Percentiles rank a stretch among this genome's conserved stretches.
These are phyloP conservation scores for Ambrosia trifida DNA, from an alignment of 129 eudicot genomes.

Conservation along the genomic window DNA sequence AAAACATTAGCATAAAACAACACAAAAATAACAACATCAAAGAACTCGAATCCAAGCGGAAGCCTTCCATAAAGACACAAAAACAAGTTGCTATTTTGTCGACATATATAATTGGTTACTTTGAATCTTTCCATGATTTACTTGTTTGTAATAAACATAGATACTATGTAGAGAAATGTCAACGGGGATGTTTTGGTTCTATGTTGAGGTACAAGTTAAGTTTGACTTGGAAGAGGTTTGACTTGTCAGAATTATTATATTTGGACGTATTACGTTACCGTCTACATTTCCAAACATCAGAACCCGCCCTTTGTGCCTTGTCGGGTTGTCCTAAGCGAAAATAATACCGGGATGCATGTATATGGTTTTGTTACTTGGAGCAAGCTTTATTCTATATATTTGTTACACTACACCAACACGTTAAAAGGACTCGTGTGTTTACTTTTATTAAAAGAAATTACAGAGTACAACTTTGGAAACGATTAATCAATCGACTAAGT, in stretches of 20 bases:
- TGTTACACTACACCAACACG: no score
- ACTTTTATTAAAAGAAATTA: no score
- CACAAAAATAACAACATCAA: neutral
- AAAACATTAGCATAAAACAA: neutral
- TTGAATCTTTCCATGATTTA: neutral
- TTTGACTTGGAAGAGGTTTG: constrained; percentile 39
- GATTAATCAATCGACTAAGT: no score
- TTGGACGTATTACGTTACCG: constrained; percentile 33
- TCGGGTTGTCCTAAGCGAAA: neutral
- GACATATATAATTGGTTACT: neutral
- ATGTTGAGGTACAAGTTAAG: constrained; percentile 40
- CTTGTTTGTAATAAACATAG: constrained; percentile 7
- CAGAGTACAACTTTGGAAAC: no score
- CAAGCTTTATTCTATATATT: no score
- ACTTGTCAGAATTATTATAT: constrained; percentile 40
- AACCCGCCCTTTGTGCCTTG: constrained; percentile 34
- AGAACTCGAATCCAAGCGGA: neutral
- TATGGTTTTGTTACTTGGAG: neutral
- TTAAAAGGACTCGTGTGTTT: no score
- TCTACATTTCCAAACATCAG: constrained; percentile 23
- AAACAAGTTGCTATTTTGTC: neutral
- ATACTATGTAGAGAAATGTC: constrained; percentile 21
- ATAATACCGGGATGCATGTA: neutral
- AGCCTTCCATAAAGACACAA: neutral
- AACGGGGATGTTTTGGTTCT: constrained; percentile 38